phyloP scores from a whole-genome alignment of 176 grass and related monocot genomes.

The Rhynchospora breviuscula region DNA sequence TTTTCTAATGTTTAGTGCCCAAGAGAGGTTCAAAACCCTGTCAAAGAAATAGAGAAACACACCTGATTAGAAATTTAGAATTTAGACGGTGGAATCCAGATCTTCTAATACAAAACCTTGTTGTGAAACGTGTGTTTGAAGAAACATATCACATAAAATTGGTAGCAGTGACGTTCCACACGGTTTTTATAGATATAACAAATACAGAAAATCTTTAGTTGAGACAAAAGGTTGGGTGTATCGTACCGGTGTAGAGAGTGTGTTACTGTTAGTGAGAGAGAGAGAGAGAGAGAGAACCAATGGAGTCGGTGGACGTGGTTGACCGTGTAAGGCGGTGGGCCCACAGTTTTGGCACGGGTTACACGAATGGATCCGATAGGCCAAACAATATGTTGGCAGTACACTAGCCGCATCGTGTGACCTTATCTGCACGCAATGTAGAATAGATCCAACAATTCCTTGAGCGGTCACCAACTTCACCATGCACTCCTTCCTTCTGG shows the following conservation, averaged over 20 bases:
- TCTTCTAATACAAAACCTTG: not conserved
- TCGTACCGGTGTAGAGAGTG: not conserved
- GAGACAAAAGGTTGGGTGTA: not conserved
- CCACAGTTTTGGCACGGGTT: not conserved
- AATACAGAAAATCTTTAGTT: not conserved
- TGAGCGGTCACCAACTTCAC: not conserved
- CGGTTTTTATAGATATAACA: not conserved
- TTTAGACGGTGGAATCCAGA: not conserved
- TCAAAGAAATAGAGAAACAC: not conserved
- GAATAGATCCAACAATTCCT: not conserved
- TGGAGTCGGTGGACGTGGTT: conserved; percentile 22
- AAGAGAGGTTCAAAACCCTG: not conserved
- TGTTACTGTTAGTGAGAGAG: not conserved
- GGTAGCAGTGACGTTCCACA: not conserved
- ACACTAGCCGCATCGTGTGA: not conserved
- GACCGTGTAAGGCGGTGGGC: not conserved
- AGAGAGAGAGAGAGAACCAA: not conserved
- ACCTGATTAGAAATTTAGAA: too few relatives aligned
- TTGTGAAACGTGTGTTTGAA: not conserved
- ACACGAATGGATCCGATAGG: not conserved
- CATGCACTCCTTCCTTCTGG: not conserved
- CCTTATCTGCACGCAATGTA: conserved; percentile 11
- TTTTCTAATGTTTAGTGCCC: not conserved
- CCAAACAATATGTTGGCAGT: conserved; percentile 12
- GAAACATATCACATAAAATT: not conserved